Base-by-base conservation (phyloP, 108 stramenopile genomes). In the Skeletonema tropicum region DNA sequence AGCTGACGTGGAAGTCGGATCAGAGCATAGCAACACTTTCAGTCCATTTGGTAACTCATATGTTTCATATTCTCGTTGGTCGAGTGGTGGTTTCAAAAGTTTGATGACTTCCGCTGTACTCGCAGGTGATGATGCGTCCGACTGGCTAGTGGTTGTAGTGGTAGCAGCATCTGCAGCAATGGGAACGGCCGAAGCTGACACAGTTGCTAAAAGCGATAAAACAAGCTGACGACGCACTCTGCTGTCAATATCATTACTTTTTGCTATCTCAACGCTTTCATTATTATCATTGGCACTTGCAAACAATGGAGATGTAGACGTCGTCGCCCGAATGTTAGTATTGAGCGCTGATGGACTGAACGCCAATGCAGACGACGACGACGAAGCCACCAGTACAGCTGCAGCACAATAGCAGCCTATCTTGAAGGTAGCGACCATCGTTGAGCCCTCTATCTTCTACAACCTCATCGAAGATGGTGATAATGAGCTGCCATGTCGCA, bases 11-110 rank as follows among this genome's bases (percentile, higher is more conserved):
- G 94, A 82, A 29, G 83, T 52, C 1, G 92, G 85, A 76, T 98
- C 98, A n/a, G 88, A 90, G 57, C 95, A 91, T 36, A 97, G 52
- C 9, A 97, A 21, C 4, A 91, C 88, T 32, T 83, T 75, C 12
- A 97, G 64, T 0, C 90, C 90, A 59, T 94, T 94, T 21, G 79
- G 68, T 14, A 94, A 39, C 10, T 80, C 82, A 58, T 82, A 85
- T 5, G 86, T 71, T 25, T 75, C 64, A 62, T 92, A 94, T 21
- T 77, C 63, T 19, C 93, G 82, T 62, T 89, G 71, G 75, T 94
- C 93, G 41, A 85, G 35, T 7, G 93, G 93, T 30, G 93, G 90
- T 29, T 80, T 84, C 32, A 94, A 49, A 21, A 94, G 73, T 21
- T 89, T 74, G 35, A 72, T 73, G 6, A 12, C 13, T 21, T 55